A percentile compares a stretch with the other conserved stretches of the same genome.
Conservation (phyloP, 1,139 yeast species). For the Suhomyces maxii region DNA sequence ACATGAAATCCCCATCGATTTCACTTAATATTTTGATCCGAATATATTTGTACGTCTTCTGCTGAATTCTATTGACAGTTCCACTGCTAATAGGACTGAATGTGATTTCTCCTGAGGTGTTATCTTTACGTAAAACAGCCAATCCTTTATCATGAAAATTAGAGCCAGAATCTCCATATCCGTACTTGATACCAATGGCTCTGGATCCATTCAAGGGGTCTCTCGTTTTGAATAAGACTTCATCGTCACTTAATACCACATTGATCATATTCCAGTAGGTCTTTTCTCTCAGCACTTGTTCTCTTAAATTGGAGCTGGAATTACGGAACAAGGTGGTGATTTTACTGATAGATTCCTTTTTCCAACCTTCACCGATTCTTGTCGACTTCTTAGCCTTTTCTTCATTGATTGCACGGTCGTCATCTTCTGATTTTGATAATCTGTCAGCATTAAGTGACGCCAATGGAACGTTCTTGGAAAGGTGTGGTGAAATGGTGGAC, state of each 20-base stretch:
- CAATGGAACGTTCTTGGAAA: conserved; percentile 72
- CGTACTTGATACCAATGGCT: conserved; percentile 78
- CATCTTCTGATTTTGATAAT: conserved; percentile 30
- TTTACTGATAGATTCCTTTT: conserved; percentile 62
- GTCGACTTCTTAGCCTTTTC: conserved; percentile 25
- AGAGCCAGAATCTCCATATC: conserved; percentile 90
- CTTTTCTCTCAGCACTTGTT: conserved; percentile 62
- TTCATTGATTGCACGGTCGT: conserved; percentile 17
- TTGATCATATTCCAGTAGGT: conserved; percentile 70
- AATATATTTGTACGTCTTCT: conserved; percentile 42
- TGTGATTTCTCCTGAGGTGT: conserved; percentile 32
- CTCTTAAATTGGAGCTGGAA: conserved; percentile 52
- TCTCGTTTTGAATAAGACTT: conserved; percentile 69
- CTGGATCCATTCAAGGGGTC: conserved; percentile 49
- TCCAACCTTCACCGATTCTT: conserved; percentile 81
- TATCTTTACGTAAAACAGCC: conserved; percentile 57
- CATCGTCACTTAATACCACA: conserved; percentile 55
- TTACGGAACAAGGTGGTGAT: conserved; percentile 53
- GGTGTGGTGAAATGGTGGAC: conserved; percentile 85
- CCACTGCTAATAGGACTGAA: conserved; percentile 31
- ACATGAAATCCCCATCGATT: conserved; percentile 51
- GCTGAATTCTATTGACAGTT: conserved; percentile 20
- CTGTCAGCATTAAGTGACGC: conserved; percentile 78
- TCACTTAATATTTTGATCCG: conserved; percentile 56
- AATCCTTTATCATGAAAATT: conserved; percentile 66